A percentile compares a stretch with the other conserved stretches of the same genome.
Conservation (phyloP, 2,329 filamentous ascomycete species). For the Fusarium cicatricum region DNA sequence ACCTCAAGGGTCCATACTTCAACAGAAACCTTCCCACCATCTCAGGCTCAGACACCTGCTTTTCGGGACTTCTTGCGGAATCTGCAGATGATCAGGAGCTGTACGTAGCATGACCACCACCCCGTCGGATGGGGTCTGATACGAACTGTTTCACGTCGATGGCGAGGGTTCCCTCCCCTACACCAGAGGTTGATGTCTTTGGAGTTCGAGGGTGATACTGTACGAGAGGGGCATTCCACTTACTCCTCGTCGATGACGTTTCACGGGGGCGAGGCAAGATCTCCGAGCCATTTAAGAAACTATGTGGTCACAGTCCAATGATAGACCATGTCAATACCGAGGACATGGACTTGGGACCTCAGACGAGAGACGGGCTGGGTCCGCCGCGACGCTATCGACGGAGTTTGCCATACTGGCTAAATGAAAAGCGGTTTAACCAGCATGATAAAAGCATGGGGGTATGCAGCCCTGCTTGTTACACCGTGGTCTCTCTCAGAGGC, state of each 20-base stretch:
- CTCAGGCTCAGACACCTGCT: conserved; percentile 25
- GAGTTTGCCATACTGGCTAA: conserved; percentile 1
- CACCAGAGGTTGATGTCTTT: conserved; percentile 14
- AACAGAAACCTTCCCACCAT: conserved; percentile 34
- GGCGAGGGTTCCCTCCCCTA: conserved; percentile 22
- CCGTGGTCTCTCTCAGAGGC: conserved; percentile 4
- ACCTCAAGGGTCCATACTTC: conserved; percentile 19
- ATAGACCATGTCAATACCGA: conserved; percentile 39
- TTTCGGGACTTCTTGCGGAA: conserved; percentile 29
- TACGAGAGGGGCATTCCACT: conserved; percentile 2
- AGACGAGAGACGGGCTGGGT: conserved; percentile 23
- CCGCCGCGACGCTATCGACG: conserved; percentile 19
- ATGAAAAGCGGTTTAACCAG: conserved; percentile 12
- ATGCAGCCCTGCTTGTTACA: conserved; percentile 8
- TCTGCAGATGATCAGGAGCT: conserved; percentile 16
- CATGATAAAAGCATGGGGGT: conserved; percentile 15
- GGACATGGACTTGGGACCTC: conserved; percentile 43
- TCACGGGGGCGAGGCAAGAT: conserved; percentile 17
- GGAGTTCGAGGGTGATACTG: conserved; percentile 12
- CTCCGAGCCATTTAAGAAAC: conserved; percentile 22
- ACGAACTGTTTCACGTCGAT: conserved; percentile 23
- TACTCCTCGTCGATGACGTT: conserved; percentile 25
- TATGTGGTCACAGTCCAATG: conserved; percentile 22
- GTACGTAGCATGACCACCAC: conserved; percentile 8
- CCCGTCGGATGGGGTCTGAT: conserved; percentile 8